Evolutionary conservation across 257 asterid species (phyloP), one percentile per base, ranked within the genome.

Genomic region (Petrea volubilis): DNA sequence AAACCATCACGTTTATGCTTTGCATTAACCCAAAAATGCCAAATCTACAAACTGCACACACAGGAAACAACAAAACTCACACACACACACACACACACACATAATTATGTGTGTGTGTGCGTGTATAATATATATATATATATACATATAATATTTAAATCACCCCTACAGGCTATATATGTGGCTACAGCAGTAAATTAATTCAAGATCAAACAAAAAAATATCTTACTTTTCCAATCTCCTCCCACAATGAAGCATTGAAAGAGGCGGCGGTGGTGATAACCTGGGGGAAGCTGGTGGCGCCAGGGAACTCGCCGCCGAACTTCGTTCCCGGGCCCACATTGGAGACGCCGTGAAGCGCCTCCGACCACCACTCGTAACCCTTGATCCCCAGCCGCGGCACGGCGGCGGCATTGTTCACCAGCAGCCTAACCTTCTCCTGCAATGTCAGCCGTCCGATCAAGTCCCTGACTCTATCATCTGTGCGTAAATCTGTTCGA

Each of bases 291-390:
- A 92, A 92, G 77, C 98, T 92, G 67, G 96, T 92, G 71, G 98
- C 96, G 68, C 87, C 89, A 21, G 89, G 96, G 64, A 86, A 86
- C 0, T 67, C 87, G 70, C 92, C 94, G 38, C 92, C 92, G 64
- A 92, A 92, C 68, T 57, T 82, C 0, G 93, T 83, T 70, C 97
- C 97, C 1, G 96, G 96, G 0, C 96, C 97, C 11, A 83, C 90
- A 58, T 92, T 79, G 0, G 97, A 89, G 10, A 92, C 90, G 21
- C 97, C 97, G 69, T 92, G 97, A n/a, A 92, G 92, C 38, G 96
- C 97, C 82, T 92, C 97, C 52, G 97, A 92, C 97, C 97, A 92
- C 97, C 97, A 92, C 72, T 92, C 89, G 77, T 92, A 92, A 0
- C 83, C 82, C 73, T 72, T 75, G 67, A 92, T 80, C 25, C 97